A percentile compares a stretch with the other conserved stretches of the same genome.
Conservation (phyloP, 2,329 filamentous ascomycete species). For the Pseudonectria buxi region DNA sequence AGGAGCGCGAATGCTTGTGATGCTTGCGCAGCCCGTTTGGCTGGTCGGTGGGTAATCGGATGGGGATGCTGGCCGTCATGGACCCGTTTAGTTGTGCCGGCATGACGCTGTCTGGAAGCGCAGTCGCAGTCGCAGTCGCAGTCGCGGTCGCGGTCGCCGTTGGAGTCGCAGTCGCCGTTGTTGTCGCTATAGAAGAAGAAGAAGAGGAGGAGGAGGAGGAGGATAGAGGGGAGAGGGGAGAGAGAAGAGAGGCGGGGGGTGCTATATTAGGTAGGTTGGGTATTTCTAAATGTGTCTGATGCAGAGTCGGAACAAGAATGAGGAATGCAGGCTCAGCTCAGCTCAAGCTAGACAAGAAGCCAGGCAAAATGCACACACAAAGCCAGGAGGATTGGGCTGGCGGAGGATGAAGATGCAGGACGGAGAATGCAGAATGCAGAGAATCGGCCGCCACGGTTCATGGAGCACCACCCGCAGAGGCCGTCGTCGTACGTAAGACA, state of each 20-base stretch:
- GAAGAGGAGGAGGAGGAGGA: conserved; percentile 7
- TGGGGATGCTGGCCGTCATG: conserved; percentile 32
- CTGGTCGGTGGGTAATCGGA: conserved; percentile 31
- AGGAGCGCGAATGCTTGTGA: conserved; percentile 57
- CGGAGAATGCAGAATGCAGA: conserved; percentile 10
- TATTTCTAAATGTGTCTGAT: too few relatives aligned
- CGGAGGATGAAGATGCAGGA: too few relatives aligned
- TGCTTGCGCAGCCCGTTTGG: conserved; percentile 32
- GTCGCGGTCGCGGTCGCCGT: too few relatives aligned
- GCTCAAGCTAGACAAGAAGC: too few relatives aligned
- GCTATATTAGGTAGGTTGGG: too few relatives aligned
- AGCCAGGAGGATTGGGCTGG: too few relatives aligned
- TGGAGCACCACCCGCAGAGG: conserved; percentile 8
- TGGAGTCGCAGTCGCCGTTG: too few relatives aligned
- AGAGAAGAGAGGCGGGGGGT: too few relatives aligned
- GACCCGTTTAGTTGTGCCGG: conserved; percentile 34
- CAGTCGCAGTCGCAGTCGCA: too few relatives aligned
- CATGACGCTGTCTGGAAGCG: conserved; percentile 23
- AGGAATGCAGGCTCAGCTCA: too few relatives aligned
- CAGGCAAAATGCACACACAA: too few relatives aligned
- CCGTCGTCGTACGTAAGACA: conserved; percentile 30
- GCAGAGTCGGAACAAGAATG: too few relatives aligned
- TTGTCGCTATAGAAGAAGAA: conserved; percentile 8
- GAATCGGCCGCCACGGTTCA: conserved; percentile 13
- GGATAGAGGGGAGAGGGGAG: conserved; percentile 1